Conservation (phyloP, 2,329 filamentous ascomycete species). For the Trichoderma simmonsii region DNA sequence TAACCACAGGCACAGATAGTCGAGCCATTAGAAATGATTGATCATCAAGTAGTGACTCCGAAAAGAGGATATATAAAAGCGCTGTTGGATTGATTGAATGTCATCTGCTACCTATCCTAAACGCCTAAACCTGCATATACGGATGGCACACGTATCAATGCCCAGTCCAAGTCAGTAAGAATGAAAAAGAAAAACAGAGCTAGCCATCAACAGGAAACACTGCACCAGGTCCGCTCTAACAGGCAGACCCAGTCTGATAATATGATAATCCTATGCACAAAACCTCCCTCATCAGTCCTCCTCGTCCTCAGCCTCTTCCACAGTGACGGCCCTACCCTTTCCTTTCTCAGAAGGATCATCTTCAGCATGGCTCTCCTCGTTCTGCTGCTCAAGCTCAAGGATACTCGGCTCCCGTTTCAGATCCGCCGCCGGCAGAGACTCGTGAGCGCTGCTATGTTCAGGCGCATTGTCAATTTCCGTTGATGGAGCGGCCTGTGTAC, state of each 20-base stretch:
- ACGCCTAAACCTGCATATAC: not conserved
- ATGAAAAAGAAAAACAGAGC: not conserved
- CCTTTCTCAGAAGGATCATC: conserved; percentile 33
- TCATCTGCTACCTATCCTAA: not conserved
- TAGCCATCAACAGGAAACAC: not conserved
- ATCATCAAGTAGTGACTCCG: not conserved
- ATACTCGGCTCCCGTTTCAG: conserved; percentile 17
- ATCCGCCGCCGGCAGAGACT: conserved; percentile 6
- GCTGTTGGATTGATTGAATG: not conserved
- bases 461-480: not conserved
- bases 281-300: conserved; percentile 26
- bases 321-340: conserved; percentile 45
- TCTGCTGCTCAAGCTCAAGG: conserved; percentile 18
- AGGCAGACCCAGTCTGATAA: not conserved
- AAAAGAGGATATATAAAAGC: not conserved
- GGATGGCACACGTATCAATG: not conserved
- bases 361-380: conserved; percentile 14
- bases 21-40: not conserved
- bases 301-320: conserved; percentile 45
- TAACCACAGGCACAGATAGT: not conserved
- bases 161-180: not conserved
- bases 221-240: not conserved
- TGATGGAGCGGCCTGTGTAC: conserved; percentile 12
- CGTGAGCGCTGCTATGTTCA: not conserved
- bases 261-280: not conserved